A percentile compares a stretch with the other conserved stretches of the same genome.
phyloP scores from a whole-genome alignment of 83 land plant genomes.

The Picea mariana region DNA sequence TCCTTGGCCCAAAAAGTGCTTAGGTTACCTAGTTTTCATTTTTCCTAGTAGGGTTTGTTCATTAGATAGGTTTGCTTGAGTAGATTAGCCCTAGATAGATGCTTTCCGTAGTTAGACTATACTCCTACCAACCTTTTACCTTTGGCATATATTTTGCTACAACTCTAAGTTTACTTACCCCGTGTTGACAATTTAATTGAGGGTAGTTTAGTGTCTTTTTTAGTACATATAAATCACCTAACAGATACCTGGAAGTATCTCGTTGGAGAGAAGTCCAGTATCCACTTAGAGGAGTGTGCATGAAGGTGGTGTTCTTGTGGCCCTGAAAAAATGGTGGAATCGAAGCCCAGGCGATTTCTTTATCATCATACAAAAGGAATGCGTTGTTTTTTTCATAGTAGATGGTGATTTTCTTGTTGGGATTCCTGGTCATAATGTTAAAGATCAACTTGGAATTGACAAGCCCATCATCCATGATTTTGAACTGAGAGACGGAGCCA shows the following conservation, averaged over 20 bases:
- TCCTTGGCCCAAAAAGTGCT: too few species aligned
- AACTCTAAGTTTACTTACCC: too few species aligned
- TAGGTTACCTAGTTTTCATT: too few species aligned
- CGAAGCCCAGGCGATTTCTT: slow-evolving; percentile 18
- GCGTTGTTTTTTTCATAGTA: slow-evolving; percentile 23
- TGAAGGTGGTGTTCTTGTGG: slow-evolving; percentile 27
- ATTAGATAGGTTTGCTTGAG: too few species aligned
- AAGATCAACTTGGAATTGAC: slow-evolving; percentile 22
- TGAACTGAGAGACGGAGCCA: slow-evolving; percentile 5
- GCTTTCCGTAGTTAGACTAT: too few species aligned
- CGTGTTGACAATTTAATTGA: too few species aligned
- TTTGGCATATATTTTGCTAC: too few species aligned
- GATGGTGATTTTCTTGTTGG: slow-evolving; percentile 33
- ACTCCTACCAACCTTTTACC: too few species aligned
- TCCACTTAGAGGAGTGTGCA: slow-evolving; percentile 3
- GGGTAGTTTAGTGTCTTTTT: too few species aligned
- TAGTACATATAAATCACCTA: too few species aligned
- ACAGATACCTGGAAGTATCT: not conserved
- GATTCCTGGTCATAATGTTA: slow-evolving; percentile 27
- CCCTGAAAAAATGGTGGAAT: slow-evolving; percentile 32
- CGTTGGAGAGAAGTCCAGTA: not conserved
- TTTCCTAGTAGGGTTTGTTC: too few species aligned
- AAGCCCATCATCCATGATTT: not conserved
- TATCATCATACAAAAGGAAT: slow-evolving; percentile 15
- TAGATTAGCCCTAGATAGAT: too few species aligned